Base-by-base conservation (phyloP, 1,284 basidiomycete species). In the Clitocybe nebularis region DNA sequence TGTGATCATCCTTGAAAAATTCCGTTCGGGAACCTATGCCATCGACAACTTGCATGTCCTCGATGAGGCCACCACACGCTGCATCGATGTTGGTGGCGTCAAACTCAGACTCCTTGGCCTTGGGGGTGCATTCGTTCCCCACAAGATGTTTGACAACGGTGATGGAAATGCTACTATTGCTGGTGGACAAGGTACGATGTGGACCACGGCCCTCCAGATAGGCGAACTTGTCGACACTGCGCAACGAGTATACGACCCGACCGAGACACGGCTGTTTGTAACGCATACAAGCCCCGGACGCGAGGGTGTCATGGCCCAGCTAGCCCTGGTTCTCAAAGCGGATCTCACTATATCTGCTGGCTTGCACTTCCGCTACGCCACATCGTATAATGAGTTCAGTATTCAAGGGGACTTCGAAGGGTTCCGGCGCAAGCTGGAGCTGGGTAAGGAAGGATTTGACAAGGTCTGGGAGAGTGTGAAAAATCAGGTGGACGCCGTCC, bases 221-320 rank as follows among this genome's bases (percentile, higher is more conserved):
- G 96, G 96, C 49, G 95, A 99, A 66, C 83, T 99, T 32, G 85
- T 99, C 43, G 96, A 99, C 65, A 98, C 93, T 1, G 93, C 95
- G 2, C 92, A 97, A 62, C 82, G 93, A 50, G 91, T 93, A 36
- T 94, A 83, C 60, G 95, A 99, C 62, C 81, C 84, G 8, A 79
- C 89, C 20, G 96, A 99, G 67, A 98, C 94, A 30, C 88, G 96
- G 54, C 68, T 99, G 11, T 81, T 99, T 44, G 74, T 99, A 57
- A 90, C 92, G 0, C 94, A 99, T 58, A 89, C 93, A 29, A 89
- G 89, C 37, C 89, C 94, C 19, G 94, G 94, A 5, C 79, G 94
- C 39, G 93, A 97, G 60, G 95, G 93, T 26, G 78, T 99, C 46
- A 83, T 99, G 28, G 77, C 91, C 5, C 93, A 97, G 62, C 81